Evolutionary conservation across 176 grass and related monocot species (phyloP).

Genomic region (Thinopyrum elongatum): DNA sequence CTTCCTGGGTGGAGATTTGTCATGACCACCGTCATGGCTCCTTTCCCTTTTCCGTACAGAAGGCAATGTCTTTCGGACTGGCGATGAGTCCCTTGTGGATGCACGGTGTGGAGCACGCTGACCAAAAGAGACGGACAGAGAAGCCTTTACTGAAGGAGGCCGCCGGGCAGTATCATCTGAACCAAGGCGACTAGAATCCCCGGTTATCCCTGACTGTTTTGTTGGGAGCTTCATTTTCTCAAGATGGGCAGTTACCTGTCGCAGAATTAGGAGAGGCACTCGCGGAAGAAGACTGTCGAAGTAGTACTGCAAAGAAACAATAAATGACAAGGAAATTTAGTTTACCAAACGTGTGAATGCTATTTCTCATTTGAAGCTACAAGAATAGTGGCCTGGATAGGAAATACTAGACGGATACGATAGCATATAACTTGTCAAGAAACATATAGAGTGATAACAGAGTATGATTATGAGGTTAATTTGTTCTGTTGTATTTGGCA

Average conservation of each 20-base stretch:
- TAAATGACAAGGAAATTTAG: constrained; percentile 20
- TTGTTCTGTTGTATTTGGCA: not conserved
- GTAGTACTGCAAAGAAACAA: constrained; percentile 73
- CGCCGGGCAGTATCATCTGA: constrained; percentile 85
- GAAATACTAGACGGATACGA: not conserved
- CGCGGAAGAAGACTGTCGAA: constrained; percentile 92
- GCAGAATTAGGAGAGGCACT: constrained; percentile 74
- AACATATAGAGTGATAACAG: not conserved
- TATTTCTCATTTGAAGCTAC: not conserved
- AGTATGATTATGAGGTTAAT: not conserved
- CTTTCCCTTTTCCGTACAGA: constrained; percentile 47
- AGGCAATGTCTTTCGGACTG: constrained; percentile 64
- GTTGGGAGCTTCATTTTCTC: constrained; percentile 90
- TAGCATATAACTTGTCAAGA: not conserved
- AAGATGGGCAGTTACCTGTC: constrained; percentile 69
- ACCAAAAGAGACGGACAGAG: constrained; percentile 92
- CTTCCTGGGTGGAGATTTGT: constrained; percentile 44
- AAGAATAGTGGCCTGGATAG: not conserved
- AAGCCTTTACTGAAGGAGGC: constrained; percentile 94
- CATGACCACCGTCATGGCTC: constrained; percentile 33
- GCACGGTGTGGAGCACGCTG: constrained; percentile 96
- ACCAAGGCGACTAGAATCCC: constrained; percentile 83
- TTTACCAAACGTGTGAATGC: not conserved
- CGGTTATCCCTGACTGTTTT: constrained; percentile 78
- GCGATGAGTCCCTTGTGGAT: constrained; percentile 91